Conservation (phyloP, 139 green algal genomes). For the Chlorokybus atmophyticus region DNA sequence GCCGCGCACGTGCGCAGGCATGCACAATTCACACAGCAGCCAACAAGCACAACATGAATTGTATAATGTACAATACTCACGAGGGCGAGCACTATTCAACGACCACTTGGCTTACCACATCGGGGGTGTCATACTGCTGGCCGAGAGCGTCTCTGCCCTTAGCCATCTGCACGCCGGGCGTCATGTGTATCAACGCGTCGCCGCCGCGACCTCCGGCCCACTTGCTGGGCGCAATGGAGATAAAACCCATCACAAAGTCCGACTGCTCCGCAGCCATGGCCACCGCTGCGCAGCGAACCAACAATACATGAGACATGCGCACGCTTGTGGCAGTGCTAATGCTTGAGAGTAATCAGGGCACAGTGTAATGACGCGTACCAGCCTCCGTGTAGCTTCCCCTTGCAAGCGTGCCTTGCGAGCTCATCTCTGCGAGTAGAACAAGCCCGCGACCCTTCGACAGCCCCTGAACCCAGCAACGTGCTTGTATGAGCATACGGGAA, state of each 20-base stretch:
- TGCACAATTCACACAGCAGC: no score
- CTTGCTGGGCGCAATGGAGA: slow-evolving; percentile 44
- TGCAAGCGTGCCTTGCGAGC: slow-evolving; percentile 77
- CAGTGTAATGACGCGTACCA: slow-evolving; percentile 51
- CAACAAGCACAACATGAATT: no score
- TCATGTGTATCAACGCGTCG: slow-evolving; percentile 92
- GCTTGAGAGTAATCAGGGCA: no score
- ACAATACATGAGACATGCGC: no score
- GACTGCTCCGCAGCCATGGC: slow-evolving; percentile 57
- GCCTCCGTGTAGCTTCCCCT: slow-evolving; percentile 75
- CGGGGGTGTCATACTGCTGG: slow-evolving; percentile 97
- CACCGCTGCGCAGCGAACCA: no score
- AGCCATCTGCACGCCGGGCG: slow-evolving; percentile 85
- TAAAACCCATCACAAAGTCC: slow-evolving; percentile 99
- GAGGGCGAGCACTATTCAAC: neutral
- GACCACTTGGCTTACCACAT: slow-evolving; percentile 1
- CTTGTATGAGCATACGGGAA: no score
- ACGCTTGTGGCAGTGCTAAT: no score
- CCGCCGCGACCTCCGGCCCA: neutral
- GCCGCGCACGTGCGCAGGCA: no score
- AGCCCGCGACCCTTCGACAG: slow-evolving; percentile 43
- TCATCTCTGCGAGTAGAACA: slow-evolving; percentile 89
- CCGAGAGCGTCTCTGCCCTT: slow-evolving; percentile 79
- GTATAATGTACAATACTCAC: no score
- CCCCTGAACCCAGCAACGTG: slow-evolving; percentile 8